These are phyloP conservation scores for Phytophthora parvispora DNA, from an alignment of 352 stramenopile species.

Conservation along the genomic window DNA sequence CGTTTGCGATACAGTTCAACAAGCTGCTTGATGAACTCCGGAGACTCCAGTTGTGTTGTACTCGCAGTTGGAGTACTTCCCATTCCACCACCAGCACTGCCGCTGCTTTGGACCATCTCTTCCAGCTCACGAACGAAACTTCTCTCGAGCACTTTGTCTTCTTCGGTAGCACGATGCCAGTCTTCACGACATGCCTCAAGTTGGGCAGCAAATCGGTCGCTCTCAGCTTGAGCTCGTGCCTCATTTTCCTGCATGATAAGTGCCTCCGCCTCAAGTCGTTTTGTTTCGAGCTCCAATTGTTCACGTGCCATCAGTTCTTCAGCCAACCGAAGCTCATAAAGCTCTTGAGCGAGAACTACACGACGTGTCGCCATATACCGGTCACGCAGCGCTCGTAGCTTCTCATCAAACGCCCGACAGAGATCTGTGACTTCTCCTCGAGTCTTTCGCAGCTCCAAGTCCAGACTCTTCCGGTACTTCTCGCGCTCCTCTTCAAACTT, in stretches of 20 bases:
- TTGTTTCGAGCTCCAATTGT: constrained; percentile 43
- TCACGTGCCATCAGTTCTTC: constrained; percentile 67
- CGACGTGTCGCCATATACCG: constrained; percentile 64
- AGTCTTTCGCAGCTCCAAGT: constrained; percentile 92
- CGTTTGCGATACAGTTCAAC: constrained; percentile 83
- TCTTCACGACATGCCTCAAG: constrained; percentile 72
- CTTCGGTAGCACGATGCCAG: constrained; percentile 70
- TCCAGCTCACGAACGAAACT: constrained; percentile 78
- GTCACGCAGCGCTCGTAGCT: constrained; percentile 69
- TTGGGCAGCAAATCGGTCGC: constrained; percentile 57
- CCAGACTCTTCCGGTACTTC: constrained; percentile 91
- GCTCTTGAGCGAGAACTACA: constrained; percentile 68
- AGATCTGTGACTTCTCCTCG: constrained; percentile 86
- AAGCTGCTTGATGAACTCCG: constrained; percentile 79
- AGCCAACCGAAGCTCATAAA: constrained; percentile 76
- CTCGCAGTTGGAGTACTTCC: constrained; percentile 30
- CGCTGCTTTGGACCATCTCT: constrained; percentile 57
- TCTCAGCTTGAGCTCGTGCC: constrained; percentile 45
- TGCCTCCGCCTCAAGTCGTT: constrained; percentile 35
- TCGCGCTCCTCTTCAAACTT: constrained; percentile 91
- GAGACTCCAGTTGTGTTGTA: constrained; percentile 34
- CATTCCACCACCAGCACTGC: not conserved
- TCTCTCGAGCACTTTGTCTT: constrained; percentile 76
- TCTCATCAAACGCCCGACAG: constrained; percentile 88
- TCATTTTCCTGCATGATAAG: constrained; percentile 28